A percentile compares a stretch with the other conserved stretches of the same genome.
Conservation (phyloP, 73 alveolate species). For the Stentor roeselii region DNA sequence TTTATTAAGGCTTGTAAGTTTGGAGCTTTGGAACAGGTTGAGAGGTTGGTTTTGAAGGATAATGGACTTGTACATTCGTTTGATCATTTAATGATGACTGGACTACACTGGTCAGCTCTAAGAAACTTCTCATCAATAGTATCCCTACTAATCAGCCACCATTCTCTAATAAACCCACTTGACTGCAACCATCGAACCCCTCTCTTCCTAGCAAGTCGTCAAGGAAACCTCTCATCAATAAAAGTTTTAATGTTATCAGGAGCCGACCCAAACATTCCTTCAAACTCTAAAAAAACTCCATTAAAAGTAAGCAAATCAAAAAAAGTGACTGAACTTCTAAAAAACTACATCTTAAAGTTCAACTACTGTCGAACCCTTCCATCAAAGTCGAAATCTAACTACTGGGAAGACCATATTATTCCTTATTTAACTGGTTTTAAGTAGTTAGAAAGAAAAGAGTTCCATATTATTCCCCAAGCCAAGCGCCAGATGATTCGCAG, state of each 20-base stretch:
- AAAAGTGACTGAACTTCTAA: neutral
- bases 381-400: too few relatives aligned
- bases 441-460: too few relatives aligned
- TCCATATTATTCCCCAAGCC: neutral
- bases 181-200: neutral
- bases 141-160: neutral
- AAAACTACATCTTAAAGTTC: neutral
- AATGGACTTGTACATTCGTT: neutral
- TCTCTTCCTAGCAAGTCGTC: neutral
- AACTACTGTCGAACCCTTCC: neutral
- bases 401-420: neutral
- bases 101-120: constrained; percentile 17
- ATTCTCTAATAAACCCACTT: neutral
- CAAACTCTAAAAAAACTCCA: constrained; percentile 17
- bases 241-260: neutral
- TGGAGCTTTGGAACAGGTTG: neutral
- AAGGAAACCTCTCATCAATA: neutral
- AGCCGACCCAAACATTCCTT: constrained; percentile 11
- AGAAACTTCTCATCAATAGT: neutral
- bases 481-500: neutral
- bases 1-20: neutral
- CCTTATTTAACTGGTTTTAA: neutral
- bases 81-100: neutral
- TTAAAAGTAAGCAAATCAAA: neutral
- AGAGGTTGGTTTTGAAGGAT: neutral